Conservation (phyloP, 768 basidiomycete genomes). For the Serpula lacrymans region DNA sequence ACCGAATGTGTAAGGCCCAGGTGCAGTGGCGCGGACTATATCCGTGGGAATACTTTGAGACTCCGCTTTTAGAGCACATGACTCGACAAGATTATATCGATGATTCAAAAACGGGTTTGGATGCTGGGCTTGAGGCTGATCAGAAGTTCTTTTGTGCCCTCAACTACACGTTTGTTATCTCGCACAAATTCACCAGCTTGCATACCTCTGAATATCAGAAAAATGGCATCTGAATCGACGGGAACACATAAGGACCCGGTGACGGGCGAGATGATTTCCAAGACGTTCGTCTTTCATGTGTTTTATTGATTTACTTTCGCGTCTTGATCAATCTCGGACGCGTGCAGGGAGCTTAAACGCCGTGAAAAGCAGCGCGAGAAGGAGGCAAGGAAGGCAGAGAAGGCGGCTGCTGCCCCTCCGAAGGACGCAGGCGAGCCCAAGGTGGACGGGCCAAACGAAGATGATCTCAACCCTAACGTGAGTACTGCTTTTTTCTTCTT, state of each 20-base stretch:
- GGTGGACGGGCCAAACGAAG: constrained; percentile 51
- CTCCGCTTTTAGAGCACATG: constrained; percentile 11
- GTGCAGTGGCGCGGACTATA: constrained; percentile 14
- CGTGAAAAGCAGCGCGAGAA: constrained; percentile 78
- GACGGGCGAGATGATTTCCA: constrained; percentile 96
- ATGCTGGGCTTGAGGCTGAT: constrained; percentile 25
- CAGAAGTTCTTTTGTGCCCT: background rate
- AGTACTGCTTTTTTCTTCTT: constrained; percentile 29
- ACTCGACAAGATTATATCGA: constrained; percentile 18
- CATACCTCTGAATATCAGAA: constrained; percentile 12
- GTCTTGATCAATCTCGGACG: constrained; percentile 23
- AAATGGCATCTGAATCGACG: constrained; percentile 37
- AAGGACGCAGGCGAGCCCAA: constrained; percentile 39
- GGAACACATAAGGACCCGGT: constrained; percentile 69
- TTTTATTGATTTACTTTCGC: constrained; percentile 9
- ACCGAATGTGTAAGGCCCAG: constrained; percentile 25
- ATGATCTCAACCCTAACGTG: constrained; percentile 89
- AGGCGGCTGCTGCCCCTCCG: constrained; percentile 53
- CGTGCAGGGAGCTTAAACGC: constrained; percentile 85
- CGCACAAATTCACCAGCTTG: constrained; percentile 1
- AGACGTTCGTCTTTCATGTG: constrained; percentile 58
- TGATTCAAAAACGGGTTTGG: constrained; percentile 15
- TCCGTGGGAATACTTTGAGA: constrained; percentile 4
- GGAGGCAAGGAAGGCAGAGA: constrained; percentile 74
- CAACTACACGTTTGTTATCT: too few species aligned